phyloP scores from a whole-genome alignment of 208 protist species.

The Trypanosoma brucei region DNA sequence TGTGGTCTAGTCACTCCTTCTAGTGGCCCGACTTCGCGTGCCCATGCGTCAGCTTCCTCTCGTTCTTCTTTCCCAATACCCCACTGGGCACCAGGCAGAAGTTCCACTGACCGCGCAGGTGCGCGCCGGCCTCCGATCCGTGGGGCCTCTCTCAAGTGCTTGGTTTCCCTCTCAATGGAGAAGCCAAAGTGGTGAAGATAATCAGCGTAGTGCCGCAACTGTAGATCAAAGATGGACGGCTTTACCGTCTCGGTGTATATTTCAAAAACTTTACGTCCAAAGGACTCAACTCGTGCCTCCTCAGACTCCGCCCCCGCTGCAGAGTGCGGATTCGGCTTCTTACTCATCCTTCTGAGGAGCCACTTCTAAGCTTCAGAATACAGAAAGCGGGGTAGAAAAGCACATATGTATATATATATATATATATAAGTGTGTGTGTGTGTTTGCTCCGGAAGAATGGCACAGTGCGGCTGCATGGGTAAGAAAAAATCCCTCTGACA shows the following conservation, averaged over 20 bases:
- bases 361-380: background rate
- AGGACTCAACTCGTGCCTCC: slow-evolving; percentile 23
- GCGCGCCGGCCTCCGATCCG: background rate
- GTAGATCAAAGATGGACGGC: slow-evolving; percentile 29
- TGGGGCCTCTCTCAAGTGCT: background rate
- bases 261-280: slow-evolving; percentile 48
- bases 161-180: slow-evolving; percentile 46
- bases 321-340: background rate
- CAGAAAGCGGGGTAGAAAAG: background rate
- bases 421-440: too few relatives aligned
- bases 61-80: slow-evolving; percentile 28
- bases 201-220: slow-evolving; percentile 63
- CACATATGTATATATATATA: slow-evolving; percentile 19
- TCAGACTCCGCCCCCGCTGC: slow-evolving; percentile 3
- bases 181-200: slow-evolving; percentile 87
- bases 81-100: slow-evolving; percentile 40
- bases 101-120: background rate
- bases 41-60: slow-evolving; percentile 36
- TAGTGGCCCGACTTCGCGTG: slow-evolving; percentile 21
- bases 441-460: too few relatives aligned
- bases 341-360: slow-evolving; percentile 4
- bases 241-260: slow-evolving; percentile 13
- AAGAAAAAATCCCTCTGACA: too few relatives aligned
- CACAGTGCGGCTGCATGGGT: too few relatives aligned
- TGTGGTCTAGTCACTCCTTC: slow-evolving; percentile 18